phyloP scores from a whole-genome alignment of 768 basidiomycete species.

The Rhodosporidiobolus odoratus region DNA sequence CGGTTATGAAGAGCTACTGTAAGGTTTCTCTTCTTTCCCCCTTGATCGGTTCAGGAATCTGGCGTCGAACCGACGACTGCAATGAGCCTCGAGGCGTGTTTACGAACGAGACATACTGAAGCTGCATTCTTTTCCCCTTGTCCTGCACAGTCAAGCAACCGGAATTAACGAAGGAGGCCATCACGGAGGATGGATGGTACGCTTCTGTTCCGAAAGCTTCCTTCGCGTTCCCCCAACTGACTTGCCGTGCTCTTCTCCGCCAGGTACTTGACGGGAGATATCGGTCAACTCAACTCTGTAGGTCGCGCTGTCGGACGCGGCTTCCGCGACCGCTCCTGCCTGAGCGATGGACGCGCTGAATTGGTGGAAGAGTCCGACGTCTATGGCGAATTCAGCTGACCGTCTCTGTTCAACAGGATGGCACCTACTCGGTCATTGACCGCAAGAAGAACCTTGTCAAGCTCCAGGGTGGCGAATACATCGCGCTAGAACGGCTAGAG shows the following conservation, averaged over 20 bases:
- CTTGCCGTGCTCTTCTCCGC: background rate
- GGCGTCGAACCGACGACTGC: background rate
- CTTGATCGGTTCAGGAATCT: background rate
- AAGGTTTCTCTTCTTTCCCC: constrained; percentile 1
- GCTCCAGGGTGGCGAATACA: constrained; percentile 77
- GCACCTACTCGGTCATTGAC: constrained; percentile 81
- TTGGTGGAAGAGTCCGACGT: too few relatives aligned
- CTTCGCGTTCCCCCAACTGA: background rate
- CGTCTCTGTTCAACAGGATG: constrained; percentile 52
- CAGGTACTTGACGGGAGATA: constrained; percentile 63
- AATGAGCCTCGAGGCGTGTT: too few relatives aligned
- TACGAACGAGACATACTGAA: background rate
- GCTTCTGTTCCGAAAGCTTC: too few relatives aligned
- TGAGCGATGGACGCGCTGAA: background rate
- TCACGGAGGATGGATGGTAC: constrained; percentile 86
- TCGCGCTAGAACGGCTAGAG: constrained; percentile 83
- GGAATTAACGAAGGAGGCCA: constrained; percentile 81
- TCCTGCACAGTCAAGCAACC: constrained; percentile 59
- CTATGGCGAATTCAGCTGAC: background rate
- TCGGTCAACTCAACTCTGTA: constrained; percentile 77
- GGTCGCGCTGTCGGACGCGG: background rate
- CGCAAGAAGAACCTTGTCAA: constrained; percentile 81
- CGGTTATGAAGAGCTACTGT: constrained; percentile 79
- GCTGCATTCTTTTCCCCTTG: background rate
- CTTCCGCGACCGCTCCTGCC: background rate